Conservation (phyloP, 2,329 filamentous ascomycete species). For the Graphilbum sp. region DNA sequence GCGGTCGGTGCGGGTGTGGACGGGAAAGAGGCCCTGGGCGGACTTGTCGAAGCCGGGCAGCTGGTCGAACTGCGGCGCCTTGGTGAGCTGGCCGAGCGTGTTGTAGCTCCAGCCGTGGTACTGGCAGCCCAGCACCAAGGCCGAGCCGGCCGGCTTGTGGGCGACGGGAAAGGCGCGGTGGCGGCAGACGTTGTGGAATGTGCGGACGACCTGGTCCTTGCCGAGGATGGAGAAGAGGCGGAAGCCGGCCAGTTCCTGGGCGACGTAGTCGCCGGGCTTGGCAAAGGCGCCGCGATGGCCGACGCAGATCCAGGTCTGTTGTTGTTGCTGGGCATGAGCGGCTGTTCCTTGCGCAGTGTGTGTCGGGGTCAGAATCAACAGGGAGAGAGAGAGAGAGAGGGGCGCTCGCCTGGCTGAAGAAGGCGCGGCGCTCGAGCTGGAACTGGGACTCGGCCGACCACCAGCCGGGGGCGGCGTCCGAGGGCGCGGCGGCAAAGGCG, state of each 20-base stretch:
- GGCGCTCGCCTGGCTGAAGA: constrained; percentile 1
- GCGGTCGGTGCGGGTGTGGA: neutral
- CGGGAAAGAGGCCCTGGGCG: neutral
- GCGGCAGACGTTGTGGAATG: constrained; percentile 4
- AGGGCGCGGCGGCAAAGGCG: too few species aligned
- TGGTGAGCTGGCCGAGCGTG: constrained; percentile 1
- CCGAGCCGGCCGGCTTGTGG: neutral
- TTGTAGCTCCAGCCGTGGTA: constrained; percentile 6
- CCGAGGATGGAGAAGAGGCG: constrained; percentile 1
- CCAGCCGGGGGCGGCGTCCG: neutral
- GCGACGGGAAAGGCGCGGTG: constrained; percentile 2
- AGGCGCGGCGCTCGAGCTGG: constrained; percentile 2
- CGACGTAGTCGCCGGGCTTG: constrained; percentile 2
- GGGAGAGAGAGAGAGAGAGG: neutral
- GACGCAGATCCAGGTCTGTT: constrained; percentile 3
- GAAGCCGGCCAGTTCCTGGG: constrained; percentile 1
- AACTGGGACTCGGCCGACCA: neutral
- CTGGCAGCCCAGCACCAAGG: constrained; percentile 1
- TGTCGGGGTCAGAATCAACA: too few species aligned
- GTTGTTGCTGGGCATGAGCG: too few species aligned
- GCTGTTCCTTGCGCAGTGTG: too few species aligned
- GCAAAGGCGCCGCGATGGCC: neutral
- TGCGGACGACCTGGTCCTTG: constrained; percentile 1
- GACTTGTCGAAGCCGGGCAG: neutral
- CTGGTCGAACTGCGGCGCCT: constrained; percentile 2